Evolutionary conservation across 1,284 basidiomycete species (phyloP), one percentile per base, ranked within the genome.

Genomic region (Ceratobasidium sp.): DNA sequence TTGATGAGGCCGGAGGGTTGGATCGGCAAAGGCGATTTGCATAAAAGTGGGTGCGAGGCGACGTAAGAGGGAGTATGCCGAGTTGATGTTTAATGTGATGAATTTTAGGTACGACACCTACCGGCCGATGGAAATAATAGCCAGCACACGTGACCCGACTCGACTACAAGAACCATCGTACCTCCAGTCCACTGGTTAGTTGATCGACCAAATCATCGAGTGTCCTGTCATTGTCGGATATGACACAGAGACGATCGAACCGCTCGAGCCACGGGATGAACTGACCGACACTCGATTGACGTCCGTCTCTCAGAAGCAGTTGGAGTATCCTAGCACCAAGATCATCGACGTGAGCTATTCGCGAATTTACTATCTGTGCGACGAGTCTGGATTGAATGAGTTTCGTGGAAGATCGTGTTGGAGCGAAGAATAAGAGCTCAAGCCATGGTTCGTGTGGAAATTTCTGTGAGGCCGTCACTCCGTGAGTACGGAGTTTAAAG

Each of bases 311-410:
- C 41, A 38, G 30, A 20, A 70, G 23, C 35, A 48, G 10, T 16
- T 27, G 50, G 50, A 70, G 55, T 14, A 57, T 70, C 38, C 27
- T 18, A 33, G 68, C 68, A 10, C 50, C 35, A 23, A 44, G 18
- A n/a, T 70, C 68, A 70, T 70, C 14, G 50, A n/a, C 68, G 23
- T 70, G 54, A 6, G 52, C 41, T 6, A 70, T 27, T 14, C 35
- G 27, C 33, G 68, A 70, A 4, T 50, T 33, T 35, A 14, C 16
- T 23, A 70, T 27, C n/a, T 48, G 50, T 14, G 38, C n/a, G 20
- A 70, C 54, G 18, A 70, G 18, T 57, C 18, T 35, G 18, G 30
- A n/a, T 16, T 35, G 68, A 27, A 41, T 35, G 12, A 55, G 38
- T 30, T 70, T 23, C 27, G 4, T 16, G 14, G 16, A 18, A 70